Percentiles rank a stretch among this genome's conserved stretches.
Evolutionary conservation across 768 basidiomycete species (phyloP).

Genomic region (Pleurotus giganteus): DNA sequence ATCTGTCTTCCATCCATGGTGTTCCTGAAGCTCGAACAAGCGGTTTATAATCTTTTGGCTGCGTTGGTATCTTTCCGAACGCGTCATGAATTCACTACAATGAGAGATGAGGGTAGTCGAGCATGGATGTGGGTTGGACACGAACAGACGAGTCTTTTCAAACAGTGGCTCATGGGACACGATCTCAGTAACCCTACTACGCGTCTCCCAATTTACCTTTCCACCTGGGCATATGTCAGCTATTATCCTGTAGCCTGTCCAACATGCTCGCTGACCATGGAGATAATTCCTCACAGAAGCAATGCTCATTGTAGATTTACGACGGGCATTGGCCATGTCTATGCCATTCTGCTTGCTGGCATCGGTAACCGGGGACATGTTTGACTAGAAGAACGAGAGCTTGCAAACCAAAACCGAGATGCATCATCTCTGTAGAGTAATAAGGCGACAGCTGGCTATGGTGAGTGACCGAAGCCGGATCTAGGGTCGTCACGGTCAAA

Average conservation of each 20-base stretch:
- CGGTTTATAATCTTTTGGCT: constrained; percentile 54
- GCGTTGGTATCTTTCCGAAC: constrained; percentile 55
- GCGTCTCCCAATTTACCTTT: constrained; percentile 46
- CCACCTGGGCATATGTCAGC: constrained; percentile 37
- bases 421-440: too few relatives aligned
- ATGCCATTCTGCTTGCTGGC: constrained; percentile 43
- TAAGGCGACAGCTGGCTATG: too few relatives aligned
- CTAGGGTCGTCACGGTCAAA: background rate
- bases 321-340: constrained; percentile 53
- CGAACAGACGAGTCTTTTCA: constrained; percentile 54
- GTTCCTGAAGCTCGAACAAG: constrained; percentile 55
- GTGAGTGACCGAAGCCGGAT: too few relatives aligned
- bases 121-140: background rate
- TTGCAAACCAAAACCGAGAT: too few relatives aligned
- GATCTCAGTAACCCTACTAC: constrained; percentile 39
- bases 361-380: constrained; percentile 25
- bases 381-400: background rate
- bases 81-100: constrained; percentile 53
- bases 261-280: constrained; percentile 37
- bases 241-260: background rate
- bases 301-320: constrained; percentile 39
- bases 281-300: constrained; percentile 45
- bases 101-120: background rate
- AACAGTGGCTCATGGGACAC: constrained; percentile 57
- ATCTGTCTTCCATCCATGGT: constrained; percentile 49